Evolutionary conservation across 768 basidiomycete genomes (phyloP).

Genomic region (Hericium erinaceus): DNA sequence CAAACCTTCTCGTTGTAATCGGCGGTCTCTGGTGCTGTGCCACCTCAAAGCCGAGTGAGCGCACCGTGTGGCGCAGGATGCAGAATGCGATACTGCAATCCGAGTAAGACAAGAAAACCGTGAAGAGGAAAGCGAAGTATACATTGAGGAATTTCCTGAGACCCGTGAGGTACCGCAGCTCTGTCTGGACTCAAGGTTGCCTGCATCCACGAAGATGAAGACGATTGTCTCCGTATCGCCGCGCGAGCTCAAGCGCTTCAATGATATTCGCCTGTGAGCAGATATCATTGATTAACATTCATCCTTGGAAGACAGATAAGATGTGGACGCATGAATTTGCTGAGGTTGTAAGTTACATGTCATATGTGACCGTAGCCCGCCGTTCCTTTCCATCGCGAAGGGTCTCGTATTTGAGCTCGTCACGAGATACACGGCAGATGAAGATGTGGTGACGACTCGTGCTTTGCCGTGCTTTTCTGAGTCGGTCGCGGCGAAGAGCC

Average conservation of each 20-base stretch:
- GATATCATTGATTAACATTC: no score
- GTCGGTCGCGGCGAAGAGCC: conserved; percentile 12
- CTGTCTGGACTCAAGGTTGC: conserved; percentile 5
- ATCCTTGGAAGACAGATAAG: neutral
- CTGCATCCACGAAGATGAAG: conserved; percentile 17
- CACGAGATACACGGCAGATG: neutral
- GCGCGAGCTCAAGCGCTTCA: conserved; percentile 18
- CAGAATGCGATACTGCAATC: neutral
- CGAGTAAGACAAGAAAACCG: neutral
- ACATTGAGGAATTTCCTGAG: neutral
- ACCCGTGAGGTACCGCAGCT: neutral
- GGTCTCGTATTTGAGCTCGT: conserved; percentile 1
- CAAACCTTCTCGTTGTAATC: no score
- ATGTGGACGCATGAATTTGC: neutral
- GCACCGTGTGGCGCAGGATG: neutral
- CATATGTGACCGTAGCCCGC: neutral
- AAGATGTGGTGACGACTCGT: conserved; percentile 19
- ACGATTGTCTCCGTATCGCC: conserved; percentile 18
- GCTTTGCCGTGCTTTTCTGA: conserved; percentile 4
- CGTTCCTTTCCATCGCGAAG: neutral
- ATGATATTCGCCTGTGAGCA: conserved; percentile 16
- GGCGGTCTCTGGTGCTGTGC: no score
- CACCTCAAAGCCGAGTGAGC: neutral
- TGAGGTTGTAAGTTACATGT: conserved; percentile 1
- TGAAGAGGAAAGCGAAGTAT: neutral